Evolutionary conservation across 768 basidiomycete species (phyloP).

Genomic region (Pulveroboletus sp.): DNA sequence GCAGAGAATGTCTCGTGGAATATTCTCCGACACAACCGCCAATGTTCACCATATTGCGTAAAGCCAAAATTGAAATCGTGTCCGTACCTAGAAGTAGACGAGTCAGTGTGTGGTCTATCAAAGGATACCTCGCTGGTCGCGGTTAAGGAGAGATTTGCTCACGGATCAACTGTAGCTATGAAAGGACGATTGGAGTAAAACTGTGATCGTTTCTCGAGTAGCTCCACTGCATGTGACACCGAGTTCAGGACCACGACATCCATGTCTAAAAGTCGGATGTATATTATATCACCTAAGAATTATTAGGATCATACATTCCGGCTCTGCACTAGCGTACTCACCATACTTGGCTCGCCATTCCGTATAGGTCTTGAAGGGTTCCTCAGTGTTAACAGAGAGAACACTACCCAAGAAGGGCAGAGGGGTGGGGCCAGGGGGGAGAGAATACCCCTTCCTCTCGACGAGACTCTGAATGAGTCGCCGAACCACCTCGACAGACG

Average conservation of each 20-base stretch:
- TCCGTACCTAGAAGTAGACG: slow-evolving; percentile 11
- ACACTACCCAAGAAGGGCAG: slow-evolving; percentile 19
- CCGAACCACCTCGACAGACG: not conserved
- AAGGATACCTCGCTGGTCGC: not conserved
- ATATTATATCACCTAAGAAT: slow-evolving; percentile 40
- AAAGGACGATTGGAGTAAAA: slow-evolving; percentile 50
- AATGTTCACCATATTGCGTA: too few species aligned
- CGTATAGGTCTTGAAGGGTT: slow-evolving; percentile 16
- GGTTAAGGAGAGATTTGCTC: slow-evolving; percentile 1
- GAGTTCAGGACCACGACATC: slow-evolving; percentile 44
- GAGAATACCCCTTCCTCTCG: slow-evolving; percentile 7
- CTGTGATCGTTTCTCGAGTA: slow-evolving; percentile 43
- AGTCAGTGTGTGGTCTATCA: not conserved
- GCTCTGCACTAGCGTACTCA: not conserved
- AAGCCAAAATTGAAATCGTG: not conserved
- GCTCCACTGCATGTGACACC: slow-evolving; percentile 36
- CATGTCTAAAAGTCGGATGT: slow-evolving; percentile 43
- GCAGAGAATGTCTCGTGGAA: too few species aligned
- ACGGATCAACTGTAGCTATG: slow-evolving; percentile 16
- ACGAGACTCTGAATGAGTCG: not conserved
- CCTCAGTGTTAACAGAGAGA: slow-evolving; percentile 11
- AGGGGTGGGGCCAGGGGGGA: not conserved
- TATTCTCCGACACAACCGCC: too few species aligned
- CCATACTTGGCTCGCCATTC: slow-evolving; percentile 17
- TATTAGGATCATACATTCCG: not conserved